Evolutionary conservation across 2,329 filamentous ascomycete genomes (phyloP).

Genomic region (Sporothrix phasma): DNA sequence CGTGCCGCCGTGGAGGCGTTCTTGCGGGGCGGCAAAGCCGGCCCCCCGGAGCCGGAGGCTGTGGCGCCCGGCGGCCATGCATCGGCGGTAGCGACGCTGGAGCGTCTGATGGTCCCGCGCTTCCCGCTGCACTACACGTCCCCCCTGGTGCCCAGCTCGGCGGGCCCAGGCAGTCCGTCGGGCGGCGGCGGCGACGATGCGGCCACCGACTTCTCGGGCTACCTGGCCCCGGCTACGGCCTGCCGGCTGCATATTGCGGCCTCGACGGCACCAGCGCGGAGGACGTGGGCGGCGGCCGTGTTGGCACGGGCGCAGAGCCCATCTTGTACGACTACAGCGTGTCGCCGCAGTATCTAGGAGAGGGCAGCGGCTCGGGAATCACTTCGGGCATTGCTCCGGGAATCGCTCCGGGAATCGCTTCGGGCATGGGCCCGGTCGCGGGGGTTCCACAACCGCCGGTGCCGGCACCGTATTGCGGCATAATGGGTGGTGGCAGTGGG

Average conservation of each 20-base stretch:
- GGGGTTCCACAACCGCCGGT: neutral
- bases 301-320: constrained; percentile 10
- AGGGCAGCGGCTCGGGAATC: neutral
- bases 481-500: neutral
- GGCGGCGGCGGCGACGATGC: neutral
- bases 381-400: neutral
- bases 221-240: constrained; percentile 8
- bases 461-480: constrained; percentile 9
- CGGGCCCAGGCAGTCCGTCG: constrained; percentile 9
- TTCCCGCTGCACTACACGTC: constrained; percentile 24
- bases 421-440: neutral
- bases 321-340: constrained; percentile 18
- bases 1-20: constrained; percentile 44
- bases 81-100: constrained; percentile 24
- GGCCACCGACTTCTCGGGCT: neutral
- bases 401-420: too few species aligned
- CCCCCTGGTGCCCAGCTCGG: constrained; percentile 21
- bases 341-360: constrained; percentile 15
- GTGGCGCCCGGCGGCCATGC: too few species aligned
- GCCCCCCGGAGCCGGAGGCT: too few species aligned
- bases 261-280: constrained; percentile 15
- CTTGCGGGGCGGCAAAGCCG: constrained; percentile 18
- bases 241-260: constrained; percentile 12
- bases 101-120: constrained; percentile 31
- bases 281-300: neutral